Evolutionary conservation across 2,329 filamentous ascomycete species (phyloP), one percentile per base, ranked within the genome.

Genomic region (Sporothrix schenckii): DNA sequence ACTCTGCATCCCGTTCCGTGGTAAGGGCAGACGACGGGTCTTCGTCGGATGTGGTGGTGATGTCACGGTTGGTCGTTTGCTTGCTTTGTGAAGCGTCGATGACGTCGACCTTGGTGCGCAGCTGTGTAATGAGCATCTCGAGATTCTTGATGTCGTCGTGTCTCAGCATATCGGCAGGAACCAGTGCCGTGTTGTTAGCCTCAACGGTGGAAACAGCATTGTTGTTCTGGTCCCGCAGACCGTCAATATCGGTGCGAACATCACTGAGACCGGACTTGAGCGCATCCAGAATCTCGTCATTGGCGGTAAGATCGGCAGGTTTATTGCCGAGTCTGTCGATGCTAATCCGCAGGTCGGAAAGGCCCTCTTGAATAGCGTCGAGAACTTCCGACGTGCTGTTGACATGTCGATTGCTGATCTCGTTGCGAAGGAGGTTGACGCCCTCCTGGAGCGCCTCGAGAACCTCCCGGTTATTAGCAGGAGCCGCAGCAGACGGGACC

Each of bases 231-330:
- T 90, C 88, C n/a, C 91, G 91, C 52, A 97, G 84, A 24, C 85
- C 85, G 70, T 93, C 91, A 73, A 97, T 92, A 65, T 97, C 94
- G 1, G 87, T 85, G 68, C 89, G 89, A 19, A 98, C 85, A 52
- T 86, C 86, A 56, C 91, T 89, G 10, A 98, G 83, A 0, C 93
- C 94, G n/a, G 89, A 86, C 78, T 91, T 96, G 70, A 98, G 85
- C 0, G 92, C 92, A 72, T 97, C 92, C 0, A 97, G 84, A 68
- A 97, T 94, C 79, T 97, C 93, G 74, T 97, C 92, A 72, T 92
- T 94, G 70, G 92, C 89, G 0, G 91, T 94, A 79, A 94, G 86
- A 75, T 97, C 93, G 0, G 88, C 83, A 5, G 93, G 92, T 80
- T 93, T 95, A 77, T 94, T 89, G 27, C 88, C 84, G 19, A 95